Base-by-base conservation (phyloP, 352 stramenopile species). In the Phytophthora pisi region DNA sequence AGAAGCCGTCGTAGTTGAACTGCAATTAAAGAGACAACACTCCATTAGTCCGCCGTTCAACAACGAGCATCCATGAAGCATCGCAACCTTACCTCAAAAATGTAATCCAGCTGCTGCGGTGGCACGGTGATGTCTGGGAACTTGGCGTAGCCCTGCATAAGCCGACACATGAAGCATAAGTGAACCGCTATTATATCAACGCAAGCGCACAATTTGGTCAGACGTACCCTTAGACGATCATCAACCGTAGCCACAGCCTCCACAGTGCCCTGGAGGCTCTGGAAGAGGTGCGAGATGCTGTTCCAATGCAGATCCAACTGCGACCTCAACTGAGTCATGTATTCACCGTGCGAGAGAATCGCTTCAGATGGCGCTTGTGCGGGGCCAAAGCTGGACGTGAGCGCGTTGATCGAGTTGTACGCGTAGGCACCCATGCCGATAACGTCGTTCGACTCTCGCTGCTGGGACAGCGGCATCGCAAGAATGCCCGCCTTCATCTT, bases 281-380 rank as follows among this genome's bases (percentile, higher is more conserved):
- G 81, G 46, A 92, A 78, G 45, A 96, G 64, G 66, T 92, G 82
- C 63, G 83, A 90, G 67, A 94, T 87, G 66, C 84, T 94, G 75
- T 92, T 92, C 82, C 84, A 93, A 77, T 96, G 88, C 60, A 93
- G 71, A 75, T 94, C 88, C 73, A 96, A 75, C 63, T 94, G 84
- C 69, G 86, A 87, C 49, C 75, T 82, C 62, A 96, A 81, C 66
- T 94, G 86, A n/a, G 86, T 88, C 88, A 96, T 96, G 76, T 94
- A 96, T 58, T 92, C 84, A 26, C 86, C 84, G 63, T 96, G 88
- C 31, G 88, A 87, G 11, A 92, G 76, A 56, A 96, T 91, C 20
- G 88, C 88, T 28, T 83, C 66, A 0, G 79, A 92, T 8, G 88
- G 86, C n/a, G 79, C 72, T 13, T 73, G 64, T 9, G 75, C 72